phyloP scores from a whole-genome alignment of 164 flowering plant species.

The Amborella trichopoda region DNA sequence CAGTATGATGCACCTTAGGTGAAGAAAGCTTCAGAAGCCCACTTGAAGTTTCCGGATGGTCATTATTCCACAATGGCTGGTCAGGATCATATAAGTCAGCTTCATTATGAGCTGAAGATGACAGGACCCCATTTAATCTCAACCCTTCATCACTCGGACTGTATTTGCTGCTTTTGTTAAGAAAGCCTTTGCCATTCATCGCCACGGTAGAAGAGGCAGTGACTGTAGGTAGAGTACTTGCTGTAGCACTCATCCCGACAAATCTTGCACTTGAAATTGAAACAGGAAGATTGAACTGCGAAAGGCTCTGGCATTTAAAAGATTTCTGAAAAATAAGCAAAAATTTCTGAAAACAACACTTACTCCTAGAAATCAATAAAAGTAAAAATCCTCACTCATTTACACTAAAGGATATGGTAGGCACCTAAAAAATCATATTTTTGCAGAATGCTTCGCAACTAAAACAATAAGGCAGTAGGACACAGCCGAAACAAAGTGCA shows the following conservation, averaged over 20 bases:
- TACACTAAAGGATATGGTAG: too few relatives aligned
- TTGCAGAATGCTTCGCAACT: too few relatives aligned
- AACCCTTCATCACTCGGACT: constrained; percentile 30
- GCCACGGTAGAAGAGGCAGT: constrained; percentile 30
- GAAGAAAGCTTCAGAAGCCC: constrained; percentile 29
- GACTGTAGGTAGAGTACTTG: constrained; percentile 36
- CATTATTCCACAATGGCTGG: constrained; percentile 81
- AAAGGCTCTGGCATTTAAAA: constrained; percentile 77
- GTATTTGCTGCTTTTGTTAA: constrained; percentile 32
- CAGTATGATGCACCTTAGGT: constrained; percentile 33
- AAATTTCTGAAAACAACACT: too few relatives aligned
- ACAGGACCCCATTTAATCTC: constrained; percentile 24
- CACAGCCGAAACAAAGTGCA: too few relatives aligned
- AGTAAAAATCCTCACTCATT: too few relatives aligned
- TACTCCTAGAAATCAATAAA: too few relatives aligned
- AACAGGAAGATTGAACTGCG: constrained; percentile 92
- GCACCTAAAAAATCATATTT: too few relatives aligned
- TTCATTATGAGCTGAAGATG: constrained; percentile 31
- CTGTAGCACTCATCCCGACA: constrained; percentile 36
- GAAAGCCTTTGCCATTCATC: constrained; percentile 26
- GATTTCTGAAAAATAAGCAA: too few relatives aligned
- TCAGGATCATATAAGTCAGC: constrained; percentile 95
- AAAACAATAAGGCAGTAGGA: too few relatives aligned
- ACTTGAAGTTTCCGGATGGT: constrained; percentile 40
- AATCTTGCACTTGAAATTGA: constrained; percentile 58